phyloP scores from a whole-genome alignment of 2,329 filamentous ascomycete genomes.

The Scytalidium lignicola region DNA sequence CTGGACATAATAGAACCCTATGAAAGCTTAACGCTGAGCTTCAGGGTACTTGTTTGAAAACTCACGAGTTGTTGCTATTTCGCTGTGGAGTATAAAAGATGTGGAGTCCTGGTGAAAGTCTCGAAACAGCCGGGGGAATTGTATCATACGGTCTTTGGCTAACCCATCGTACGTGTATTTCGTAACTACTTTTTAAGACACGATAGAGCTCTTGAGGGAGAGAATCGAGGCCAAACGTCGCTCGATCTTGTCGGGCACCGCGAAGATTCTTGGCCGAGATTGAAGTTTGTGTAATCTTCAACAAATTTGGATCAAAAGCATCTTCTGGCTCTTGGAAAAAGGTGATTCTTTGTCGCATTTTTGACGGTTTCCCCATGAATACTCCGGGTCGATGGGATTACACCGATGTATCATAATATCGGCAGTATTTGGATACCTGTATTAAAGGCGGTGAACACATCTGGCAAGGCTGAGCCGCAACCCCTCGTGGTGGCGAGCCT shows the following conservation, averaged over 20 bases:
- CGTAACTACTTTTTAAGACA: slow-evolving; percentile 58
- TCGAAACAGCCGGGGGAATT: slow-evolving; percentile 67
- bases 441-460: no score
- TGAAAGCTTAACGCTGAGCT: background rate
- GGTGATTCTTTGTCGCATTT: slow-evolving; percentile 75
- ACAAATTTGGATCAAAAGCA: slow-evolving; percentile 56
- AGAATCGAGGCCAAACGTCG: slow-evolving; percentile 70
- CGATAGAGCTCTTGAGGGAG: slow-evolving; percentile 62
- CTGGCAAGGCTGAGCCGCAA: no score
- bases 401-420: no score
- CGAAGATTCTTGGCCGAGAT: slow-evolving; percentile 56
- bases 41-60: background rate
- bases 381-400: no score
- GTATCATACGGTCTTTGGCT: slow-evolving; percentile 51
- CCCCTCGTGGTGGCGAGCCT: no score
- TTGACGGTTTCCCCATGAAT: slow-evolving; percentile 9
- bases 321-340: slow-evolving; percentile 65
- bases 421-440: no score
- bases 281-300: slow-evolving; percentile 50
- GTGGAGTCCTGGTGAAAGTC: slow-evolving; percentile 76
- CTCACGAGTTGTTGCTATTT: slow-evolving; percentile 1
- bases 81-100: slow-evolving; percentile 63
- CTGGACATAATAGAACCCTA: slow-evolving; percentile 49
- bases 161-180: slow-evolving; percentile 79
- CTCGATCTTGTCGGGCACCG: slow-evolving; percentile 71